phyloP scores from a whole-genome alignment of 768 basidiomycete genomes.

The Psilocybe cubensis region DNA sequence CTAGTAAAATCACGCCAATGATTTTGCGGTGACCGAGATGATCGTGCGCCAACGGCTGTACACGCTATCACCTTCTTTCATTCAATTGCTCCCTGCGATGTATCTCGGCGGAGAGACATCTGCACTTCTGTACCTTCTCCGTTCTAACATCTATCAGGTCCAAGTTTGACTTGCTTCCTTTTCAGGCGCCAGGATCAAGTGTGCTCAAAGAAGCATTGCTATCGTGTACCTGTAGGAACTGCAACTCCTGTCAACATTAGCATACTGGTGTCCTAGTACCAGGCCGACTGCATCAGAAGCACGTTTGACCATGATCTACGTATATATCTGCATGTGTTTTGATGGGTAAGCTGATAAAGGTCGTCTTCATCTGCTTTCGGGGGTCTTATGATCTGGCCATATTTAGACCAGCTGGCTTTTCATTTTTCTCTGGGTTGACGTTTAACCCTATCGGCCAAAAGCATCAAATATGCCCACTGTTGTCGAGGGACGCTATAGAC shows the following conservation, averaged over 20 bases:
- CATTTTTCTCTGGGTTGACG: slow-evolving; percentile 17
- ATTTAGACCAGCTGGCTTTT: slow-evolving; percentile 14
- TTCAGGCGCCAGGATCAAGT: background rate
- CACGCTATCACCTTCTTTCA: background rate
- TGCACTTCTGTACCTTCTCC: background rate
- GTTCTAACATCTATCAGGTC: background rate
- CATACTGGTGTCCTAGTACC: background rate
- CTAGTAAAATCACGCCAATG: background rate
- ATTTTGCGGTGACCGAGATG: background rate
- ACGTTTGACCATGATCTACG: background rate
- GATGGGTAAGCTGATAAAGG: slow-evolving; percentile 12
- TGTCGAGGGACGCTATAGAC: slow-evolving; percentile 22
- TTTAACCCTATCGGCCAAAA: slow-evolving; percentile 18
- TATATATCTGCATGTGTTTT: slow-evolving; percentile 2
- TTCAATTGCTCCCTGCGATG: background rate
- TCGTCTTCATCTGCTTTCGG: slow-evolving; percentile 4
- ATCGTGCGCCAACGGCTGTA: background rate
- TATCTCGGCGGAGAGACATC: background rate
- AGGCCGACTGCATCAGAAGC: background rate
- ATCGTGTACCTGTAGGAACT: background rate
- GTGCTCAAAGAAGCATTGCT: background rate
- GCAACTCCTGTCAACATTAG: background rate
- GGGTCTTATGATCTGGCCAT: slow-evolving; percentile 17
- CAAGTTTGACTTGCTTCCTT: background rate
- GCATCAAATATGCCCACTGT: slow-evolving; percentile 20